Base-by-base conservation (phyloP, 805 yeast genomes). In the Kuraishia piskuri region DNA sequence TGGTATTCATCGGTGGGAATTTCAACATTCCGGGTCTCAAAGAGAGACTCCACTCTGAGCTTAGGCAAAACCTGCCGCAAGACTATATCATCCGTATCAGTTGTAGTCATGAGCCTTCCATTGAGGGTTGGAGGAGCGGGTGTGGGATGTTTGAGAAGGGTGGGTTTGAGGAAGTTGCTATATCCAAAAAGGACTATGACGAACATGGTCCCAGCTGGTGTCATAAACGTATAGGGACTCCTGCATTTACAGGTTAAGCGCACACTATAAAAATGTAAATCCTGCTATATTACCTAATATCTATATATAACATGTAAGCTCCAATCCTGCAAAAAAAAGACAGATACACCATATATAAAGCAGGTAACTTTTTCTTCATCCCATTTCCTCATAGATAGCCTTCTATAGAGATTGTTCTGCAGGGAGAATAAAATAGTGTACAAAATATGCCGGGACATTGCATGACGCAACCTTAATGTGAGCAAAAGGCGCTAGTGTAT, bases 1-100 rank as follows among this genome's bases (percentile, higher is more conserved):
- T 94, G 14, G 81, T 82, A 20, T 72, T 90, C 10, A 80, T 83
- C 0, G 99, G 99, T 0, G 99, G 99, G 0, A 84, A 84, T 19
- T 76, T 88, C 51, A 80, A 83, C 50, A 61, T 94, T 12, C 80
- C 84, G 0, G 89, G 90, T 46, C 84, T 88, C 57, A 73, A 76
- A 47, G 71, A 76, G 9, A 70, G 99, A 52, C 65, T 94, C 14
- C 63, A 74, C 0, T 67, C 72, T 23, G 94, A 86, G 56, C 69
- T 88, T 56, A 80, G 82, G 57, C 75, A 82, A 56, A 90, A 83
- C 54, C 70, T 86, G 21, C 92, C 92, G 0, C 79, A 80, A 49
- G 87, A 83, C 57, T 85, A 91, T 83, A 77, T 75, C 40, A 84
- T 87, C 6, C 71, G 79, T 44, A 69, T 83, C 2, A 71, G 66